A percentile compares a stretch with the other conserved stretches of the same genome.
phyloP scores from a whole-genome alignment of 73 alveolate genomes.

The Paramecium biaurelia region DNA sequence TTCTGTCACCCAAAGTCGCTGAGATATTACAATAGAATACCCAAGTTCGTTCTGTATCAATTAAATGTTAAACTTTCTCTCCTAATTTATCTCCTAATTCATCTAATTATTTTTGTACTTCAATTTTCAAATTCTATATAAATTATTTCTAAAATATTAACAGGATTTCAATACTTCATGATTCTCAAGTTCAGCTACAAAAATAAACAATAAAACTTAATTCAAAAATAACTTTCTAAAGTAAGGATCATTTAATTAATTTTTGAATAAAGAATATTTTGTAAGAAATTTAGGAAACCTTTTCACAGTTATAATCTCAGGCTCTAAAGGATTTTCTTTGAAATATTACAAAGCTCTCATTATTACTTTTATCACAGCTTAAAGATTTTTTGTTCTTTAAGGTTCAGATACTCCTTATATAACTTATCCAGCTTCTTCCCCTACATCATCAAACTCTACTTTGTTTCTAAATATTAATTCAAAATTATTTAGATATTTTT shows the following conservation, averaged over 20 bases:
- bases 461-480: not conserved
- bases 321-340: slow-evolving; percentile 9
- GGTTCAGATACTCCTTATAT: not conserved
- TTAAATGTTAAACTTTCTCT: not conserved
- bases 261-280: slow-evolving; percentile 1
- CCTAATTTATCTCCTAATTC: slow-evolving; percentile 18
- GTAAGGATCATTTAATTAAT: not conserved
- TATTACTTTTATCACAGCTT: not conserved
- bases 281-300: slow-evolving; percentile 46
- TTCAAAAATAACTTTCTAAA: slow-evolving; percentile 13
- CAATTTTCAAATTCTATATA: not conserved
- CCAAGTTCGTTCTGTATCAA: slow-evolving; percentile 32
- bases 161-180: not conserved
- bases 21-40: slow-evolving; percentile 7
- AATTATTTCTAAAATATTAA: slow-evolving; percentile 12
- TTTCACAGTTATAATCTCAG: not conserved
- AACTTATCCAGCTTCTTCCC: slow-evolving; percentile 5
- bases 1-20: slow-evolving; percentile 35
- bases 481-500: slow-evolving; percentile 4
- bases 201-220: slow-evolving; percentile 14
- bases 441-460: not conserved
- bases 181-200: slow-evolving; percentile 15
- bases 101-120: slow-evolving; percentile 3
- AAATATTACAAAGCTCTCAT: slow-evolving; percentile 21
- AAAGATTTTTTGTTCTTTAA: not conserved